Conservation (phyloP, 257 asterid genomes). For the Leptodermis oblonga region DNA sequence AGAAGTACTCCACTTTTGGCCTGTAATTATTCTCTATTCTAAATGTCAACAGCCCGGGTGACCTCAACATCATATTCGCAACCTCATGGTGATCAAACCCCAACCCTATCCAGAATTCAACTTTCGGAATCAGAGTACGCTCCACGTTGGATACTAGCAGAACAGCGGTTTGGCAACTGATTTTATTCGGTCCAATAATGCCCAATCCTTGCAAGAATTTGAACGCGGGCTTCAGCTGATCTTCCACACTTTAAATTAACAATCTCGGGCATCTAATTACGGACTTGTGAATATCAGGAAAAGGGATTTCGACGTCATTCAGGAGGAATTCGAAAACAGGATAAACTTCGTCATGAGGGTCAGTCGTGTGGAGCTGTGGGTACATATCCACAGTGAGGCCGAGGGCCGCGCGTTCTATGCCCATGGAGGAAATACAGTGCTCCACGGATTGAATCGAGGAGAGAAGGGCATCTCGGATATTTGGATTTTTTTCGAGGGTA, state of each 20-base stretch:
- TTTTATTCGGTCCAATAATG: constrained; percentile 42
- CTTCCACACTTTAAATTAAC: constrained; percentile 42
- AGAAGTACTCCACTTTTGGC: constrained; percentile 67
- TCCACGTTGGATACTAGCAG: constrained; percentile 78
- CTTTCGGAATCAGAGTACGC: constrained; percentile 56
- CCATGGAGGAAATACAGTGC: constrained; percentile 69
- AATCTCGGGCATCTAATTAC: constrained; percentile 67
- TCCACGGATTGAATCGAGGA: constrained; percentile 54
- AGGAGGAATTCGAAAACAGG: constrained; percentile 63
- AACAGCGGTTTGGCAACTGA: constrained; percentile 61
- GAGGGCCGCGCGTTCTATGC: constrained; percentile 47
- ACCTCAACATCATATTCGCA: constrained; percentile 66
- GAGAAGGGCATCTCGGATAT: constrained; percentile 59
- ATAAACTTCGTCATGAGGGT: constrained; percentile 56
- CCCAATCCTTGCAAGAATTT: constrained; percentile 55
- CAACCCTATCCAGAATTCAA: constrained; percentile 49
- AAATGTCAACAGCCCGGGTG: constrained; percentile 80
- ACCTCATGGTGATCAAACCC: constrained; percentile 61
- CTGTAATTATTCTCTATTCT: constrained; percentile 72
- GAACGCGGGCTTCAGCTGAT: constrained; percentile 62
- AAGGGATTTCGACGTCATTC: constrained; percentile 51
- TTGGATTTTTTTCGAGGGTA: constrained; percentile 61
- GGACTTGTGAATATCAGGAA: constrained; percentile 44
- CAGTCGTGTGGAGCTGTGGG: constrained; percentile 71
- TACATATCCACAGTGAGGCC: constrained; percentile 80